These are phyloP conservation scores for Azolla pinnata DNA, from an alignment of 75 land plant species.

Conservation along the genomic window DNA sequence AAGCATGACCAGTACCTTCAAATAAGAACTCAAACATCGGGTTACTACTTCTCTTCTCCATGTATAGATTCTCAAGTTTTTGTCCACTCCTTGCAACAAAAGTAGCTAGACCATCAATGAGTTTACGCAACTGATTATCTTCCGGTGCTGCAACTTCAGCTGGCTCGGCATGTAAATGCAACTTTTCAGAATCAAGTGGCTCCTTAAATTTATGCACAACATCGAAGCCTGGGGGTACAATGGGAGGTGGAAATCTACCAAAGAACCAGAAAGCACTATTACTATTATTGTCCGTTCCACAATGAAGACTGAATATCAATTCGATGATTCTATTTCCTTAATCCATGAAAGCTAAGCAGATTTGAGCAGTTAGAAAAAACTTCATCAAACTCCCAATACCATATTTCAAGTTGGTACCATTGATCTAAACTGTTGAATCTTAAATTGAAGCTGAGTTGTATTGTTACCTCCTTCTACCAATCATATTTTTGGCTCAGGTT, in stretches of 20 bases:
- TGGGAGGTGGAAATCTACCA: constrained; percentile 74
- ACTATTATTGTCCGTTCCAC: constrained; percentile 1
- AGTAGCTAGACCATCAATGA: constrained; percentile 84
- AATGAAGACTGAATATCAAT: too few species aligned
- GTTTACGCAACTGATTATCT: constrained; percentile 46
- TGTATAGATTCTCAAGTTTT: constrained; percentile 72
- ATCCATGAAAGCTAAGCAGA: too few species aligned
- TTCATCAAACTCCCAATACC: not conserved
- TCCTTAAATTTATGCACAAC: constrained; percentile 50
- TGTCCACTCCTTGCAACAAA: constrained; percentile 81
- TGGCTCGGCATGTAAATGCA: constrained; percentile 33
- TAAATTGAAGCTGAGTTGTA: too few species aligned
- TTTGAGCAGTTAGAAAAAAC: not conserved
- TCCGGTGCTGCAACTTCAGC: constrained; percentile 71
- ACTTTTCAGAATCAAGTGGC: constrained; percentile 31
- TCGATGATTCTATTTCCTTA: too few species aligned
- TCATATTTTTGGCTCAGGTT: too few species aligned
- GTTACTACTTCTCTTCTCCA: constrained; percentile 66
- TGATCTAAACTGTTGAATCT: too few species aligned
- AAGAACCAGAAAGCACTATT: not conserved
- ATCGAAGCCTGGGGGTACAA: constrained; percentile 55
- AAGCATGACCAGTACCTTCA: constrained; percentile 79
- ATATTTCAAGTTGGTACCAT: too few species aligned
- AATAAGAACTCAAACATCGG: constrained; percentile 67
- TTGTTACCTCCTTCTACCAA: too few species aligned